Base-by-base conservation (phyloP, 495 filamentous ascomycete species). In the Neurospora sp. region DNA sequence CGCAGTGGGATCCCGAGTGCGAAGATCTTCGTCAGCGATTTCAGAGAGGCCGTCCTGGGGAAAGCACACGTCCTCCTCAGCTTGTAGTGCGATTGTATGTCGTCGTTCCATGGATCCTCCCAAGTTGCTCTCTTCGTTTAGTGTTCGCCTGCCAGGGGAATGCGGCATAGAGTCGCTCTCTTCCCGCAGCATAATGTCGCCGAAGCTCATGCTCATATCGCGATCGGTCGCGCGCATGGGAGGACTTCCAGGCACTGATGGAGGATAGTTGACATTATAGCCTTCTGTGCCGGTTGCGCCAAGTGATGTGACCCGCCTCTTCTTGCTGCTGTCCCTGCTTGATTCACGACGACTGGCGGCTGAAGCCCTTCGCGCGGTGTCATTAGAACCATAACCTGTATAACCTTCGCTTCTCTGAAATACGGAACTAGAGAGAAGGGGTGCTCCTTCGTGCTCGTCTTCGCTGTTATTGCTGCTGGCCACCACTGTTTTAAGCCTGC, bases 241-340 rank as follows among this genome's bases (percentile, higher is more conserved):
- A 83, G 96, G 96, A 22, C 92, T 91, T 6, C 88, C 89, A 0
- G 96, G 96, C 22, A 97, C 89, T 0, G 96, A 98, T 1, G 96
- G 96, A n/a, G 96, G 96, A 76, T 97, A 97, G 77, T 99, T 99
- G 73, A 98, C 88, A 87, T 97, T 91, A 80, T 94, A 94, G 40
- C 86, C 75, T 38, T 83, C 82, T 40, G 70, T 75, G 12, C 68
- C 53, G 6, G 79, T 73, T 27, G 78, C 73, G 82, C 45, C 83
- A 81, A 74, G 82, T 76, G 77, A 77, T 70, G 48, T 76, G 71
- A 72, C 53, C 16, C 78, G 81, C 61, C 70, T 79, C 74, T 69
- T 82, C 72, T 73, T 82, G 69, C 79, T 81, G 72, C 79, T 82
- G 45, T 78, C 82, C 72, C 72, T 76, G 75, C 78, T 85, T 37